Evolutionary conservation across 2,329 filamentous ascomycete species (phyloP).

Genomic region (Dendryphion nanum): DNA sequence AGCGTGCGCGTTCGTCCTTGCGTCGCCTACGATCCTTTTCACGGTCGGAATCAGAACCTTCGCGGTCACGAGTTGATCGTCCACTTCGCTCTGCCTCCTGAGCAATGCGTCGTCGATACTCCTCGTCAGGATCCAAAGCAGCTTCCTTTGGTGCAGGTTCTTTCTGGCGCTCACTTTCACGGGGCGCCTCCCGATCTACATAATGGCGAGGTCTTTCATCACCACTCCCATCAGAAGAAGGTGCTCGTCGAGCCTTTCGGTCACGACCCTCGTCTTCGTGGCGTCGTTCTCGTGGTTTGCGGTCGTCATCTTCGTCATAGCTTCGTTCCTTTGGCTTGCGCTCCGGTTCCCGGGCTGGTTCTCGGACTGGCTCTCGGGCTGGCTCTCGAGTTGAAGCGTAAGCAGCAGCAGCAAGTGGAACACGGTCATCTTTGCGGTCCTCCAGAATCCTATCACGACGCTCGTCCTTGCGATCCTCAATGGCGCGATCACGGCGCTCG

Average conservation of each 20-base stretch:
- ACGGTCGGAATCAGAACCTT: constrained; percentile 31
- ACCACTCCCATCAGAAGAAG: constrained; percentile 33
- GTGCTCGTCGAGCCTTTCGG: constrained; percentile 21
- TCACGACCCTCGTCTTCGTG: constrained; percentile 33
- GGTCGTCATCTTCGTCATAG: constrained; percentile 32
- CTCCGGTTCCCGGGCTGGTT: background rate
- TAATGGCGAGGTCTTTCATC: constrained; percentile 38
- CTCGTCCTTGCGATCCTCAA: constrained; percentile 1
- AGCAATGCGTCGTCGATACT: constrained; percentile 50
- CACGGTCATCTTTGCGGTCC: constrained; percentile 11
- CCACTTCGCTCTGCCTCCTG: constrained; percentile 43
- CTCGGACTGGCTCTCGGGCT: background rate
- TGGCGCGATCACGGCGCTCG: constrained; percentile 4
- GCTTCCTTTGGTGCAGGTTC: constrained; percentile 28
- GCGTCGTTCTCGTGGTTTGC: constrained; percentile 22
- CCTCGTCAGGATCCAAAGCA: constrained; percentile 48
- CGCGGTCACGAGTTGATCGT: constrained; percentile 18
- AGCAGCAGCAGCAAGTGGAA: constrained; percentile 8
- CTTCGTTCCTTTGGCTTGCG: constrained; percentile 18
- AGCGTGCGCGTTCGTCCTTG: constrained; percentile 31
- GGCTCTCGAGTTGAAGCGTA: constrained; percentile 20
- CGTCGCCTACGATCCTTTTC: constrained; percentile 35
- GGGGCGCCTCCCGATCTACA: constrained; percentile 35
- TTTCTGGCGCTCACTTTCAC: constrained; percentile 32
- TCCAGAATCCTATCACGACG: constrained; percentile 3